phyloP scores from a whole-genome alignment of 2,329 filamentous ascomycete species.

The Fusarium transvaalense region DNA sequence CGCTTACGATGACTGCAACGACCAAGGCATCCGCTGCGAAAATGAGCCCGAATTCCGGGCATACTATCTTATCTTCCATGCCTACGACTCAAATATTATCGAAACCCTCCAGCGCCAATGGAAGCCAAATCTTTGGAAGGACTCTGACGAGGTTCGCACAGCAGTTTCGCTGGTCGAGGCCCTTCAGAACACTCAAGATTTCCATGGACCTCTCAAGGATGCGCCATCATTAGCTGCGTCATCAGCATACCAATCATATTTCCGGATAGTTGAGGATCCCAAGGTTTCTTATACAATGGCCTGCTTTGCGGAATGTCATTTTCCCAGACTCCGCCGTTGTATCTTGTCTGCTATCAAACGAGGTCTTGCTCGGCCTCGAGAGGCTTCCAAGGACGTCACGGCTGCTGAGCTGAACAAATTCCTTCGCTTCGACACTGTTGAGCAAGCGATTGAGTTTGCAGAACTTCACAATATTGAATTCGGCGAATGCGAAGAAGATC shows the following conservation, averaged over 20 bases:
- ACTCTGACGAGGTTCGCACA: conserved; percentile 70
- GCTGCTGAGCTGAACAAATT: conserved; percentile 67
- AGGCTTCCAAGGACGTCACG: conserved; percentile 71
- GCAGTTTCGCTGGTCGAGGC: conserved; percentile 71
- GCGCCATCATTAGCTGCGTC: conserved; percentile 63
- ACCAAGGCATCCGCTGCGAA: conserved; percentile 67
- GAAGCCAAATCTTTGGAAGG: conserved; percentile 66
- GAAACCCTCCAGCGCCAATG: conserved; percentile 67
- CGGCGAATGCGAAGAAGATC: conserved; percentile 52
- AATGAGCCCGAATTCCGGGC: conserved; percentile 76
- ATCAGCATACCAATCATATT: conserved; percentile 66
- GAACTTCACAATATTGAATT: conserved; percentile 69
- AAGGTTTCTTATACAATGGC: conserved; percentile 76
- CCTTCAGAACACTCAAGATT: conserved; percentile 68
- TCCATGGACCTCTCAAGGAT: conserved; percentile 69
- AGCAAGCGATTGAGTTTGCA: conserved; percentile 75
- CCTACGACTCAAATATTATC: conserved; percentile 67
- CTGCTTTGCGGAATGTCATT: conserved; percentile 76
- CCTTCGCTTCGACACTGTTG: conserved; percentile 75
- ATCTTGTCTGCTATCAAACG: conserved; percentile 68
- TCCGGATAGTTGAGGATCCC: conserved; percentile 68
- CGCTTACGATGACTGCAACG: conserved; percentile 73
- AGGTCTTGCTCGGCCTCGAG: conserved; percentile 68
- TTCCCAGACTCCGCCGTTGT: conserved; percentile 69
- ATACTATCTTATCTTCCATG: conserved; percentile 74